Base-by-base conservation (phyloP, 1,284 basidiomycete genomes). In the Ustanciosporium gigantosporum region DNA sequence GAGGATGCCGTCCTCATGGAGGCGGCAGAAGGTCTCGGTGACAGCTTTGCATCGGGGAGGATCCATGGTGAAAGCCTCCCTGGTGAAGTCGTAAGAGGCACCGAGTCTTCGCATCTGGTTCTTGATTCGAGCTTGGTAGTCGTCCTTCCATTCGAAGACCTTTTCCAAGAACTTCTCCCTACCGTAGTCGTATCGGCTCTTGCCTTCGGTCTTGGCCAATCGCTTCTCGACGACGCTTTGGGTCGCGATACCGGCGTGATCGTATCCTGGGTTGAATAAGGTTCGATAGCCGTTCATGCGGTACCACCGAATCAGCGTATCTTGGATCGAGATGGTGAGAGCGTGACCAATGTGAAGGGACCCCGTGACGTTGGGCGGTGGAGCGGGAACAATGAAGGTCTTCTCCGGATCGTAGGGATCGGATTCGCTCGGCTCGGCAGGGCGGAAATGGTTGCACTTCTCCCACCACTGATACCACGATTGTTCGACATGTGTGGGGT, bases 381-480 rank as follows among this genome's bases (percentile, higher is more conserved):
- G 95, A 4, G 87, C 84, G 1, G 93, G 89, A 38, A 99, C 86
- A 58, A 93, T 87, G 77, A 98, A 98, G 7, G 82, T 80, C 22
- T 70, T 74, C 36, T 70, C 68, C 11, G 77, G 74, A 55, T 76
- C 64, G 46, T 66, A 52, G 36, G 68, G 70, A 59, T 75, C 53
- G n/a, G 66, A 67, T 25, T 77, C 71, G 38, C 69, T 68, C 23
- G 65, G 70, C 50, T 74, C 70, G 36, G 57, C 49, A 1, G 95
- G 95, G 66, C 86, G 83, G 83, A 97, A 98, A 83, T 88, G 95
- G 11, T 90, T 90, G 77, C 89, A 83, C 22, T 86, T 84, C 46
- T 87, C 83, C 95, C 95, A 98, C 95, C 95, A 98, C 72, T 94
- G 91, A 77, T 96, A 98, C 91, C 95, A 97, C 9, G 91, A 88